Percentiles rank a stretch among this genome's conserved stretches.
phyloP scores from a whole-genome alignment of 2,329 filamentous ascomycete species.

The Parastagonospora nodorum region DNA sequence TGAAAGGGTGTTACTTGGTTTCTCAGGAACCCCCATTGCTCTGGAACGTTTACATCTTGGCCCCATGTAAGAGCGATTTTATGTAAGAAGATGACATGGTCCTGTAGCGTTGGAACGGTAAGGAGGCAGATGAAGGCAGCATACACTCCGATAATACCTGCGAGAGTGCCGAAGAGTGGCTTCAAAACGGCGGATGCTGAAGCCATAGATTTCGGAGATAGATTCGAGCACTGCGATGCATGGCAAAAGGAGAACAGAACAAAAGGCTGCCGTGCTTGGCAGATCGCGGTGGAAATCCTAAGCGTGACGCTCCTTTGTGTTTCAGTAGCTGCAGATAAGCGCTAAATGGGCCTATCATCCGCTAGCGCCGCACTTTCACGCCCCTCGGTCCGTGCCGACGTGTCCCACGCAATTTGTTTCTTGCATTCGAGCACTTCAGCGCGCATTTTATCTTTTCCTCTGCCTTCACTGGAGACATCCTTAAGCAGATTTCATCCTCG shows the following conservation, averaged over 20 bases:
- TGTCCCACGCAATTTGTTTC: no score
- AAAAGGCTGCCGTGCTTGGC: background rate
- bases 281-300: no score
- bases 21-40: conserved; percentile 55
- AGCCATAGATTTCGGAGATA: conserved; percentile 14
- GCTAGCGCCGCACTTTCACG: background rate
- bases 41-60: conserved; percentile 55
- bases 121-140: conserved; percentile 54
- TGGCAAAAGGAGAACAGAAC: background rate
- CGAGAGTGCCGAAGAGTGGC: conserved; percentile 25
- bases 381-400: conserved; percentile 5
- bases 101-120: conserved; percentile 56
- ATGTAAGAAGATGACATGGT: conserved; percentile 63
- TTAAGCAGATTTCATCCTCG: no score
- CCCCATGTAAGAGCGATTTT: conserved; percentile 61
- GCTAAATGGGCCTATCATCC: conserved; percentile 14
- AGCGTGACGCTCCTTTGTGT: conserved; percentile 1
- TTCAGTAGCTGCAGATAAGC: conserved; percentile 5
- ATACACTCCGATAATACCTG: conserved; percentile 40
- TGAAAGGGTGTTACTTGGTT: conserved; percentile 58
- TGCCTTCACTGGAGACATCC: no score
- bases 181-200: conserved; percentile 24
- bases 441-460: no score
- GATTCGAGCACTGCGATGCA: background rate
- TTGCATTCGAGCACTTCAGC: no score